A percentile compares a stretch with the other conserved stretches of the same genome.
Conservation (phyloP, 2,329 filamentous ascomycete species). For the Fusarium beomiforme region DNA sequence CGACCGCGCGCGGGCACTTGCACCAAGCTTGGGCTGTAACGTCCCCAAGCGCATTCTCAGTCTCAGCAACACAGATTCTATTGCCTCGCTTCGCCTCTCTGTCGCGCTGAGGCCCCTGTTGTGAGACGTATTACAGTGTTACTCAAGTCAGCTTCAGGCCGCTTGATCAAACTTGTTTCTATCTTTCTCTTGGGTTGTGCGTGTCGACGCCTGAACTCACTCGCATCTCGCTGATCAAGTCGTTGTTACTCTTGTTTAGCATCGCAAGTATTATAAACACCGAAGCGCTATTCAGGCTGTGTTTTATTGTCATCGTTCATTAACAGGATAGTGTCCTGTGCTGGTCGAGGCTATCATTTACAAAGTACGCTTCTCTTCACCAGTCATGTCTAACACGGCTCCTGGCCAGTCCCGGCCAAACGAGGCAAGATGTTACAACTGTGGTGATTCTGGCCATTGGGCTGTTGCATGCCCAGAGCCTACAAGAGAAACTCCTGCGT, state of each 20-base stretch:
- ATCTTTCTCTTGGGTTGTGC: background rate
- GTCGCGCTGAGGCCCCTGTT: constrained; percentile 6
- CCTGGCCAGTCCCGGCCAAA: constrained; percentile 47
- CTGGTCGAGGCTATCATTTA: background rate
- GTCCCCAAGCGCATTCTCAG: constrained; percentile 17
- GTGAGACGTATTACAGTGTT: constrained; percentile 33
- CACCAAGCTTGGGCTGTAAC: constrained; percentile 32
- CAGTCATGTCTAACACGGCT: constrained; percentile 45
- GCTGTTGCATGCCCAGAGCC: constrained; percentile 63
- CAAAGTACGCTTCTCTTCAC: background rate
- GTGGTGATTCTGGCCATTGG: constrained; percentile 62
- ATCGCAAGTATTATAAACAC: constrained; percentile 10
- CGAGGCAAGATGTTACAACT: constrained; percentile 63
- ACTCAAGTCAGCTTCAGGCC: constrained; percentile 29
- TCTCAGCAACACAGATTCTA: background rate
- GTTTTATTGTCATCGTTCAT: background rate
- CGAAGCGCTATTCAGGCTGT: background rate
- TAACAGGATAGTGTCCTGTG: constrained; percentile 6
- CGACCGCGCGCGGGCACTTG: constrained; percentile 31
- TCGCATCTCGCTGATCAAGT: constrained; percentile 18
- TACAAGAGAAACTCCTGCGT: constrained; percentile 60
- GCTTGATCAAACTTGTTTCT: constrained; percentile 20
- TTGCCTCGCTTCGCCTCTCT: constrained; percentile 12
- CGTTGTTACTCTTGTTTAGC: constrained; percentile 1
- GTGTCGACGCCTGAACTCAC: constrained; percentile 18